Evolutionary conservation across 441 rosid species (phyloP), one percentile per base, ranked within the genome.

Genomic region (Lepidium campestre): DNA sequence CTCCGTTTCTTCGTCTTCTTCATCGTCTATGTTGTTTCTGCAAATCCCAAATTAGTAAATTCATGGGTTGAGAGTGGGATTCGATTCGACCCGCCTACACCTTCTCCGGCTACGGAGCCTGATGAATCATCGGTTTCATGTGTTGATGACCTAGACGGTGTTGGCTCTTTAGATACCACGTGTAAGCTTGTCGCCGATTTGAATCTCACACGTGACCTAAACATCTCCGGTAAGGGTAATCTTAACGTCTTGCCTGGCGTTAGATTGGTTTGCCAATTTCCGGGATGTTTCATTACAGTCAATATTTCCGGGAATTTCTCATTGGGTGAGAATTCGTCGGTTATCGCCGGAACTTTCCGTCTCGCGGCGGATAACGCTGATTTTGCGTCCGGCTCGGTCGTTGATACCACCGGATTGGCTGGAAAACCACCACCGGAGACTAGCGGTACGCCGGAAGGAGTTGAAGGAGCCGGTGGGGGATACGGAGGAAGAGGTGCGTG

Each of bases 401-500:
- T 93, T n/a, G 71, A 90, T 32, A 83, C 96, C 1, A 85, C 94
- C 1, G 94, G 82, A 2, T 72, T 87, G 78, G 98, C 79, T 0
- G 98, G 98, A 11, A 66, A 78, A 7, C 87, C 96, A 1, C 98
- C 97, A 2, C 19, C 82, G 2, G 88, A 77, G 77, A 86, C 92
- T 6, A 90, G 92, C 45, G 98, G 98, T 35, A 88, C 94, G 7
- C 97, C 98, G 10, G 85, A 83, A 67, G 98, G 96, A 34, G 74
- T 88, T 7, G 92, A 87, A 4, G 98, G 98, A 36, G 86, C 88
- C 1, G 98, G 97, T 17, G 98, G 98, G 1, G 98, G 97, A 19
- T 94, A 93, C 35, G 97, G 97, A 17, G 98, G 98, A 49, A 80
- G 97, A 62, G 98, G 98, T 2, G 97, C 97, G 5, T 80, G 81